Evolutionary conservation across 306 rosid genomes (phyloP), one percentile per base, ranked within the genome.

Genomic region (Lathyrus oleraceus): DNA sequence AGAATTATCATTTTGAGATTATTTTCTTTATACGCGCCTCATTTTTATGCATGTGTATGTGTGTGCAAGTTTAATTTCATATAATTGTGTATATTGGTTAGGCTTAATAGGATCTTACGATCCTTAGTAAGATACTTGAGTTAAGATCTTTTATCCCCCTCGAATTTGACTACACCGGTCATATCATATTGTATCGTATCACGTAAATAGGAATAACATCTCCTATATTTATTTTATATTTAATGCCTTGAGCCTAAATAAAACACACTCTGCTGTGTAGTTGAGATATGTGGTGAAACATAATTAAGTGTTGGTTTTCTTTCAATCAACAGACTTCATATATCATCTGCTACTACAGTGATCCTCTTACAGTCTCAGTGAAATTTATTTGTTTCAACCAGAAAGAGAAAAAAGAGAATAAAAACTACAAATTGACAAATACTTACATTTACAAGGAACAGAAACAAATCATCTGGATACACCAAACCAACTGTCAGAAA

Each of bases 401-500:
- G 65, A 35, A 62, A 38, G 38, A 32, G 49, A 8, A 43, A 6
- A 19, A 13, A 15, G 16, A 15, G 12, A 11, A 16, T 48, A 56
- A 57, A 27, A 25, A 56, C 8, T 17, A 74, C 28, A 14, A 48
- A 63, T 28, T 74, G 32, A 23, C 45, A 45, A 63, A 32, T 61
- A 88, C 96, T 85, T 86, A 93, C 98, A 82, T 82, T 88, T 64
- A 86, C 73, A 70, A 93, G 98, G 79, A 90, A 88, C 77, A 81
- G 52, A 81, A 90, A 93, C 68, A 93, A 74, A 87, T 93, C 97
- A 79, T 93, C 97, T 15, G 97, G 91, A 75, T 93, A 93, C 75
- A 90, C 88, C 81, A 86, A 72, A 63, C 98, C 98, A 68, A 88
- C 94, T 36, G 96, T 85, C 77, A 93, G 91, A 87, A 90, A 93